Evolutionary conservation across 1,284 basidiomycete species (phyloP).

Genomic region (Pulveroboletus sp.): DNA sequence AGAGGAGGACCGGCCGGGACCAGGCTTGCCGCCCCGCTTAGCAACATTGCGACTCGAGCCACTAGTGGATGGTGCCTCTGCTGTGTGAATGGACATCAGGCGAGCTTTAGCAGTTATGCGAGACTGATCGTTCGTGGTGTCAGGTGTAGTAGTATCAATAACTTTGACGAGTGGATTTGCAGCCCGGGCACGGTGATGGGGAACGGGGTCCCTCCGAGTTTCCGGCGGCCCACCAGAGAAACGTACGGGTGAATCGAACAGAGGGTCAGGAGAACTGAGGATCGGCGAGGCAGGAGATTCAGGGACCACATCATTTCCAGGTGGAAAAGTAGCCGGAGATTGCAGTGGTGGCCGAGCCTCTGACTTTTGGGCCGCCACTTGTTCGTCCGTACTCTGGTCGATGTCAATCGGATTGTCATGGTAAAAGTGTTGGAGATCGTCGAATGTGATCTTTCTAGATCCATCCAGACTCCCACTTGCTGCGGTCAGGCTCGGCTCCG

Average conservation of each 20-base stretch:
- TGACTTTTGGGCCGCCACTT: neutral
- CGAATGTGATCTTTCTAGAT: conserved; percentile 15
- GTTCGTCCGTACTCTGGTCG: conserved; percentile 24
- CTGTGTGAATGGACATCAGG: conserved; percentile 24
- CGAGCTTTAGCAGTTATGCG: conserved; percentile 48
- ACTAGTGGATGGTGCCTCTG: conserved; percentile 11
- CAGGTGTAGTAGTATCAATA: conserved; percentile 37
- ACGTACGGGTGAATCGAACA: conserved; percentile 29
- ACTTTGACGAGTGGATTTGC: conserved; percentile 53
- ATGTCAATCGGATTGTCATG: conserved; percentile 30
- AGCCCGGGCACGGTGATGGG: conserved; percentile 44
- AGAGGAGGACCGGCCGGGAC: conserved; percentile 43
- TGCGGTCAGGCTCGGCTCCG: neutral
- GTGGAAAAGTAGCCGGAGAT: neutral
- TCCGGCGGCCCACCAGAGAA: conserved; percentile 7
- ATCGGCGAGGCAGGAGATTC: conserved; percentile 15
- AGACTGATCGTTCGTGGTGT: conserved; percentile 26
- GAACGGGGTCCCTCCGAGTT: conserved; percentile 15
- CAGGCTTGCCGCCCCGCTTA: conserved; percentile 37
- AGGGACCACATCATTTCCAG: neutral
- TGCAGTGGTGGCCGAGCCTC: neutral
- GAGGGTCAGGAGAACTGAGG: conserved; percentile 20
- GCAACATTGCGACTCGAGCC: conserved; percentile 4
- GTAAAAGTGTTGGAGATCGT: conserved; percentile 32
- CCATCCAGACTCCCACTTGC: neutral